Evolutionary conservation across 192 early-diverging fungal species (phyloP), one percentile per base, ranked within the genome.

Genomic region (Oehlia diaphana): DNA sequence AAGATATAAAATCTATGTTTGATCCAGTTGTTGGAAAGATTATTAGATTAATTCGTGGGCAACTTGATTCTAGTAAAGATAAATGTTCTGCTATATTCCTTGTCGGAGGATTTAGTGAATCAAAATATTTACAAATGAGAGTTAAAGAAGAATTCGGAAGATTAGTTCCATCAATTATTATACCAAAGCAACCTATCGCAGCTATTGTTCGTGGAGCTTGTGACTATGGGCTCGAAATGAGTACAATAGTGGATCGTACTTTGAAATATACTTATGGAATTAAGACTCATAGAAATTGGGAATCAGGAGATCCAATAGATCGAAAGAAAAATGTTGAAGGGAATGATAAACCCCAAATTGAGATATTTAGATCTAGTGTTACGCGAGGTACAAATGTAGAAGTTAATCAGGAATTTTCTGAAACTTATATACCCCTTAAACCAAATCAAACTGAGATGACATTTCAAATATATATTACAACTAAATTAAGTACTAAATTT

Each of bases 1-100:
- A 63, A 64, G 37, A 21, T 33, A 12, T 63, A 1, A 44, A 64
- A 26, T 4, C 21, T 47, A 84, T 90, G 6, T 90, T 90, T 86
- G 87, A 88, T 31, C 87, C 89, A 9, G 87, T 90, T 12, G 83
- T 90, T n/a, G 81, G 82, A 19, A 85, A 88, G 72, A 86, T 90
- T 9, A 53, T 86, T 0, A 66, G 77, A 10, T 62, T 87, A 10
- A 86, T 89, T 16, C 67, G 83, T 68, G 68, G 82, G 50, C 88
- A 89, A 62, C 72, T 89, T 35, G 63, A 67, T 4, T 83, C 84
- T 63, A 65, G 79, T 7, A 77, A 82, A 35, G 64, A 72, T 10
- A 72, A 47, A 21, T 74, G 85, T 2, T 76, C 82, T 21, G 83
- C 85, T 9, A 85, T 86, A 26, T 89, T 89, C 78, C 63, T 89